Evolutionary conservation across 495 filamentous ascomycete genomes (phyloP).

Genomic region (Daldinia childiae): DNA sequence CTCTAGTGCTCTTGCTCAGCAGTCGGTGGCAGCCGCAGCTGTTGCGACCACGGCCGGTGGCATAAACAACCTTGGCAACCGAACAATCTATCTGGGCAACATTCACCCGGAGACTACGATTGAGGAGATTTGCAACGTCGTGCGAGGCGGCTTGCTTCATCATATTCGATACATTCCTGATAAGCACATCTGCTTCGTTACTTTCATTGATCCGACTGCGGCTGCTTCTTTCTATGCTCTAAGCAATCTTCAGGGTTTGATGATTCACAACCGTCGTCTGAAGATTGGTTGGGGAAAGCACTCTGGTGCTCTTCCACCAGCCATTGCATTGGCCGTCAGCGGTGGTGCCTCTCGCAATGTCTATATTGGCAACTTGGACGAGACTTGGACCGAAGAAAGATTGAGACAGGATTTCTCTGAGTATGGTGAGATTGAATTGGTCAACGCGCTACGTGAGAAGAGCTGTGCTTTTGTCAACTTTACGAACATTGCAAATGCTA

Average conservation of each 20-base stretch:
- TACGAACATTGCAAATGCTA: conserved; percentile 98
- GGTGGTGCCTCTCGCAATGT: conserved; percentile 97
- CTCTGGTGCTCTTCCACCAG: conserved; percentile 94
- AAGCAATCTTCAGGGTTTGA: conserved; percentile 94
- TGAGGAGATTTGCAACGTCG: conserved; percentile 98
- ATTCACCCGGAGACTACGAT: conserved; percentile 99
- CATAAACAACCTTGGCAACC: conserved; percentile 95
- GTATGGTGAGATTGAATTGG: conserved; percentile 96
- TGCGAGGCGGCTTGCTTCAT: conserved; percentile 90
- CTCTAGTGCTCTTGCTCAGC: conserved; percentile 93
- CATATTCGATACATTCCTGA: conserved; percentile 99
- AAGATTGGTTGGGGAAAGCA: conserved; percentile 99
- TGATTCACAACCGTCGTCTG: conserved; percentile 97
- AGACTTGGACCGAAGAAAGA: conserved; percentile 95
- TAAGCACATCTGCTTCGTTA: conserved; percentile 99
- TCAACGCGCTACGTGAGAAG: conserved; percentile 97
- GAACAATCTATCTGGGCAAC: conserved; percentile 97
- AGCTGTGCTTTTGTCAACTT: conserved; percentile 99
- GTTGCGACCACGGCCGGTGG: conserved; percentile 96
- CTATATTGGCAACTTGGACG: conserved; percentile 96
- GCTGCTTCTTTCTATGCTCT: conserved; percentile 97
- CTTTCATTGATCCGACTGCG: conserved; percentile 98
- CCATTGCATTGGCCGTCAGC: conserved; percentile 94
- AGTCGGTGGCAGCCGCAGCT: conserved; percentile 95
- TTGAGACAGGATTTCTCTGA: conserved; percentile 96